These are phyloP conservation scores for Saturnispora diversa DNA, from an alignment of 805 yeast species.

Conservation along the genomic window DNA sequence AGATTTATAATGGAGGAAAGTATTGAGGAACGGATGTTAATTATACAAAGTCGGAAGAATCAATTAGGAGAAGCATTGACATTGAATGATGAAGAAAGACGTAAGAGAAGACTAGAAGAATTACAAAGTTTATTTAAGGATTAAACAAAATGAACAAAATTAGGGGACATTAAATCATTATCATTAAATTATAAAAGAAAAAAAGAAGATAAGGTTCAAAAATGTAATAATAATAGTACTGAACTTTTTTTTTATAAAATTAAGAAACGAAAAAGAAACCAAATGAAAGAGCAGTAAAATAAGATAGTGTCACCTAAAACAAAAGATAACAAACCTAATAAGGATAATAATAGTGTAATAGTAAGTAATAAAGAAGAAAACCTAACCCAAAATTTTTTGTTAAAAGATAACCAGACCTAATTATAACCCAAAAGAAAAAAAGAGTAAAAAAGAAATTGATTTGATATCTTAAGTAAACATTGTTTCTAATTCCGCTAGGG, in stretches of 20 bases:
- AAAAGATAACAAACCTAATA: no score
- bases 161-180: constrained; percentile 2
- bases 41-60: constrained; percentile 77
- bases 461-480: constrained; percentile 29
- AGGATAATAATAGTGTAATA: constrained; percentile 1
- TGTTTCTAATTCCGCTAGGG: constrained; percentile 59
- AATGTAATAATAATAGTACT: neutral
- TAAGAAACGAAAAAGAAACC: neutral
- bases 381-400: constrained; percentile 2
- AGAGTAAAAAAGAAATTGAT: constrained; percentile 2
- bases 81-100: constrained; percentile 65
- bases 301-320: no score
- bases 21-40: constrained; percentile 82
- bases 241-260: constrained; percentile 1
- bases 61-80: constrained; percentile 75
- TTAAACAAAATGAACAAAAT: neutral
- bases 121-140: constrained; percentile 57
- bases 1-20: constrained; percentile 77
- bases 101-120: constrained; percentile 63
- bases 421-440: constrained; percentile 1
- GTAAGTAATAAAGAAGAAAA: constrained; percentile 3
- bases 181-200: constrained; percentile 6
- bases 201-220: neutral
- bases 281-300: constrained; percentile 4
- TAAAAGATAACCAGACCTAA: constrained; percentile 11